Evolutionary conservation across 352 stramenopile genomes (phyloP), one percentile per base, ranked within the genome.

Genomic region (Phytopythium montanum): DNA sequence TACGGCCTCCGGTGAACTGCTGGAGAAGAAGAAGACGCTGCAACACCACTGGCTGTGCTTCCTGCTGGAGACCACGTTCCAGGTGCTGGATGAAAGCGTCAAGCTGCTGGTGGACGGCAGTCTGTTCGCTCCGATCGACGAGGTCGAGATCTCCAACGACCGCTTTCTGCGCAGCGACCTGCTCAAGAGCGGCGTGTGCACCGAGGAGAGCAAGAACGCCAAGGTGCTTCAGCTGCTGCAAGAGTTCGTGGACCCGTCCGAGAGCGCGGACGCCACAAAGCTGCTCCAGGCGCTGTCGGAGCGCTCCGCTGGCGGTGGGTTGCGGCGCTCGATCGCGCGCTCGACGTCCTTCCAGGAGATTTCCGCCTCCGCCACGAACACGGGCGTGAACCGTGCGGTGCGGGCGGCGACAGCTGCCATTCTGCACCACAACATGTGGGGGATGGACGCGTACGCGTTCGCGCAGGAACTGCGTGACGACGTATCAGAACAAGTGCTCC

Each of bases 401-500:
- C 79, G 80, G 48, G 76, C 81, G 13, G 79, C 85, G 0, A 77
- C 77, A n/a, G 85, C 85, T 31, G 83, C 83, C 25, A 92, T 94
- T 63, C 65, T 94, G 26, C 83, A 94, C 53, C 85, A 94, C 56
- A 94, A 94, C 54, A 91, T 93, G 85, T 93, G 79, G 81, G 78
- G 79, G 19, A 88, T 92, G 76, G 85, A 94, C 67, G 85, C 85
- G 13, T 91, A 79, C 44, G 81, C 83, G 4, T 80, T 86, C 34
- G 71, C 79, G 6, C 68, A 88, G 56, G 75, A 78, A 59, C 61
- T 92, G 18, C 75, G 76, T 7, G 56, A 41, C 6, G 81, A 92
- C 48, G 60, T 92, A 0, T 91, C 81, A 1, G 74, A 89, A 19
- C 75, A 90, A 56, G 64, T 94, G 7, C 61, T 88, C 26, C 75